These are phyloP conservation scores for Fusarium falciforme DNA, from an alignment of 2,329 filamentous ascomycete genomes.

Conservation along the genomic window DNA sequence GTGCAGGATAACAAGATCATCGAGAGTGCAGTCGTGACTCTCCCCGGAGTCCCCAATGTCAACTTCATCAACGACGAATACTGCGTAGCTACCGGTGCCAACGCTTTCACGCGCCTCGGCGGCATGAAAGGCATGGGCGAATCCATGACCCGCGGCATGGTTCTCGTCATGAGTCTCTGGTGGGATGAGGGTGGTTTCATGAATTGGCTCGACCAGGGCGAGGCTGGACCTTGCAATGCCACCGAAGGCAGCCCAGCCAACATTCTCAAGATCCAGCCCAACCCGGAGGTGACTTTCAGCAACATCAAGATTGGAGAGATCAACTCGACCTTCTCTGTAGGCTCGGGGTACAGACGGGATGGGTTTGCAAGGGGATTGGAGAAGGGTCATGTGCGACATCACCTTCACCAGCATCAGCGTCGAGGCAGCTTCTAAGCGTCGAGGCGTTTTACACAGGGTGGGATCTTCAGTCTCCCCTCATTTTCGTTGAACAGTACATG, in stretches of 20 bases:
- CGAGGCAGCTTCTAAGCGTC: not conserved
- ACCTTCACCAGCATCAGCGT: slow-evolving; percentile 10
- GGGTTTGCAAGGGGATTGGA: not conserved
- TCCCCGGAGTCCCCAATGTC: slow-evolving; percentile 44
- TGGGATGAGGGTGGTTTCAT: slow-evolving; percentile 63
- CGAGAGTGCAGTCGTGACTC: slow-evolving; percentile 31
- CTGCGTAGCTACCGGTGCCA: slow-evolving; percentile 48
- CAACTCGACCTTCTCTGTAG: slow-evolving; percentile 54
- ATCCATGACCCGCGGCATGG: slow-evolving; percentile 60
- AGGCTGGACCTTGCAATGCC: slow-evolving; percentile 63
- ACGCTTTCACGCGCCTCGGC: slow-evolving; percentile 51
- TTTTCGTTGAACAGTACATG: not conserved
- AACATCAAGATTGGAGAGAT: slow-evolving; percentile 72
- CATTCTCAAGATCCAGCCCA: slow-evolving; percentile 59
- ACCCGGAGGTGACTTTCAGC: slow-evolving; percentile 64
- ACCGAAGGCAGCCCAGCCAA: slow-evolving; percentile 63
- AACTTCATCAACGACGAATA: slow-evolving; percentile 52
- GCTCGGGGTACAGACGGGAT: not conserved
- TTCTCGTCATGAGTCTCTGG: slow-evolving; percentile 65
- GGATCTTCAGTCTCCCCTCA: not conserved
- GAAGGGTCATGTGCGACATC: slow-evolving; percentile 7
- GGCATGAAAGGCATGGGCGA: slow-evolving; percentile 59
- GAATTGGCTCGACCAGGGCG: slow-evolving; percentile 63
- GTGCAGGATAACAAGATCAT: slow-evolving; percentile 51
- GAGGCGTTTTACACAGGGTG: not conserved